Evolutionary conservation across 495 filamentous ascomycete species (phyloP).

Genomic region (Neurospora sp.): DNA sequence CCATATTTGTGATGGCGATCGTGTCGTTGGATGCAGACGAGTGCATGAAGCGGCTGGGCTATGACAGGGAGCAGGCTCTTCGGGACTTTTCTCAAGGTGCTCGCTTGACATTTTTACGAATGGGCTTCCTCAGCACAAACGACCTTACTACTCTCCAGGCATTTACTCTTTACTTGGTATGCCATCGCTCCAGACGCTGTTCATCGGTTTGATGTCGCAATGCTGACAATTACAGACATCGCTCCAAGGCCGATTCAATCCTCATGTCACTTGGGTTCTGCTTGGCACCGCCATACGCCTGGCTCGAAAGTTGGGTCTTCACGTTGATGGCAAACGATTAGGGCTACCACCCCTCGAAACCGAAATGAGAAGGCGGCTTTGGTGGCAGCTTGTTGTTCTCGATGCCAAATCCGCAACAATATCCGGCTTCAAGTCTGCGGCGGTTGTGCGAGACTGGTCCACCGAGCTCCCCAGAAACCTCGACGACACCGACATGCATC

Average conservation of each 20-base stretch:
- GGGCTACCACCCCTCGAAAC: conserved; percentile 55
- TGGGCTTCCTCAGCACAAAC: conserved; percentile 41
- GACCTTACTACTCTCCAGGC: conserved; percentile 46
- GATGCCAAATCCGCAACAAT: conserved; percentile 49
- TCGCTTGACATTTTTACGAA: conserved; percentile 37
- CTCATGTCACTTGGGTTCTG: conserved; percentile 40
- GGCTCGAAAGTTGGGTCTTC: conserved; percentile 65
- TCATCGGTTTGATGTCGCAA: background rate
- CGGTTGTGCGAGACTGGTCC: conserved; percentile 35
- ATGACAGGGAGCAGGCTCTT: conserved; percentile 29
- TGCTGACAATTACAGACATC: conserved; percentile 29
- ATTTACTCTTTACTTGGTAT: conserved; percentile 42
- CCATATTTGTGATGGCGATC: conserved; percentile 42
- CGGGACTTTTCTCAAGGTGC: conserved; percentile 31
- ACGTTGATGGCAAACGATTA: conserved; percentile 58
- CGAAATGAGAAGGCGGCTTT: conserved; percentile 58
- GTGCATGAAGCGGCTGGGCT: conserved; percentile 38
- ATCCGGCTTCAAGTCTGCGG: conserved; percentile 52
- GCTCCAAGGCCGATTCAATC: conserved; percentile 41
- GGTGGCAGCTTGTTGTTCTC: conserved; percentile 65
- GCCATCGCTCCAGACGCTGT: conserved; percentile 1
- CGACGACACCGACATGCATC: conserved; percentile 49
- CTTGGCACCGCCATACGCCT: conserved; percentile 51
- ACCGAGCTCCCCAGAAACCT: conserved; percentile 43
- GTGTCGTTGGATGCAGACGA: conserved; percentile 39